Evolutionary conservation across 2,329 filamentous ascomycete species (phyloP).

Genomic region (Ascochyta rabiei): DNA sequence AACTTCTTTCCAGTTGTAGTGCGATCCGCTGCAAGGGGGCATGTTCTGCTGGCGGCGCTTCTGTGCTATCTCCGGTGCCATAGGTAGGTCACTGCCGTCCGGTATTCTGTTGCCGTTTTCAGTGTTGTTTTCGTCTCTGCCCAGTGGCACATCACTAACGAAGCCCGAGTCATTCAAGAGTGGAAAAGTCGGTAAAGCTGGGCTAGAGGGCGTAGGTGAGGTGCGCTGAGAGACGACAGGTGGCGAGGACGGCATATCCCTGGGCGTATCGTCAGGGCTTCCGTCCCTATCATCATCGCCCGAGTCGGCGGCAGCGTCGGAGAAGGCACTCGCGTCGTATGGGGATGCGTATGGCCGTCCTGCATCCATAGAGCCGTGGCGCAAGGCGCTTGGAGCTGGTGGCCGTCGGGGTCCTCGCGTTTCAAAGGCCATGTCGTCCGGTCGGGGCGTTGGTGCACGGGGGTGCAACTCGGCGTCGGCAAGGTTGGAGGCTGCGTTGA

Average conservation of each 20-base stretch:
- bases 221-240: slow-evolving; percentile 69
- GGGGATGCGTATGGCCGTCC: slow-evolving; percentile 40
- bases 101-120: slow-evolving; percentile 37
- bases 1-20: slow-evolving; percentile 38
- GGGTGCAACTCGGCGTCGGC: slow-evolving; percentile 73
- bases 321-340: slow-evolving; percentile 43
- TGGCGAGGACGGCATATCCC: slow-evolving; percentile 87
- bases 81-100: slow-evolving; percentile 29
- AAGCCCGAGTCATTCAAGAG: slow-evolving; percentile 74
- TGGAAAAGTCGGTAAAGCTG: slow-evolving; percentile 66
- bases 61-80: slow-evolving; percentile 15
- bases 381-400: slow-evolving; percentile 56
- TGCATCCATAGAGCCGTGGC: slow-evolving; percentile 65
- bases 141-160: slow-evolving; percentile 78
- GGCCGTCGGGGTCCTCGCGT: slow-evolving; percentile 40
- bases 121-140: slow-evolving; percentile 68
- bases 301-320: slow-evolving; percentile 53
- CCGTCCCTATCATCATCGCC: slow-evolving; percentile 57
- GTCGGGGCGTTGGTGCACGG: slow-evolving; percentile 77
- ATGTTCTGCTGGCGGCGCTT: slow-evolving; percentile 12
- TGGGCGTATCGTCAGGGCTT: slow-evolving; percentile 65
- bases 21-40: slow-evolving; percentile 22
- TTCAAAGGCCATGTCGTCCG: slow-evolving; percentile 52
- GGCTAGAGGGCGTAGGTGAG: slow-evolving; percentile 77
- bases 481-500: slow-evolving; percentile 54